phyloP scores from a whole-genome alignment of 306 rosid genomes.

The Vachellia collinsii region DNA sequence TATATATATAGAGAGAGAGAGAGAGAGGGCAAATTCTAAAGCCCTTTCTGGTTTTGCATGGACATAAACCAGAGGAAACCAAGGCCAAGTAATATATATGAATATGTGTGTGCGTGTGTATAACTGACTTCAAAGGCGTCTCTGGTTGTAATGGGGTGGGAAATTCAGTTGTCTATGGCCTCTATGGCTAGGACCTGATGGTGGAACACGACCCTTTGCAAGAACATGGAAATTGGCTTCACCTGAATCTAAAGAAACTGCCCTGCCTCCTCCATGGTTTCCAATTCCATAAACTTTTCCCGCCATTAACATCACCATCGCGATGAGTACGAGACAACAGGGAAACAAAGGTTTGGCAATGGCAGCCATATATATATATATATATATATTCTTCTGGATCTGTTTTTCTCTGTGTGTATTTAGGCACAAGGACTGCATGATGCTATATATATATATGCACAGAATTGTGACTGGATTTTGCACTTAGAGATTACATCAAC shows the following conservation, averaged over 20 bases:
- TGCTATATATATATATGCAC: neutral
- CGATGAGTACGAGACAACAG: neutral
- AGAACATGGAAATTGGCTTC: neutral
- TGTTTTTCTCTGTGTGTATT: neutral
- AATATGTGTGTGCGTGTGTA: neutral
- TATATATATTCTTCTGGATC: neutral
- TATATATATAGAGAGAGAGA: neutral
- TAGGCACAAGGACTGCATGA: neutral
- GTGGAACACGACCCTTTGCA: conserved; percentile 31
- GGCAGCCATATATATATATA: neutral
- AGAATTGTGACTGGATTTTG: neutral
- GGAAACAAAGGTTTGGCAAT: neutral
- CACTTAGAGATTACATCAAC: conserved; percentile 33
- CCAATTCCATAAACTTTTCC: neutral
- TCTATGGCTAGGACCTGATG: conserved; percentile 51
- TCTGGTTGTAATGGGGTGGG: conserved; percentile 26
- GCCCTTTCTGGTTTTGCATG: neutral
- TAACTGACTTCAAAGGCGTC: neutral
- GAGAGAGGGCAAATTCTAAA: neutral
- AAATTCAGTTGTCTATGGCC: neutral
- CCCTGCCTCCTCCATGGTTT: neutral
- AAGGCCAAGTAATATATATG: neutral
- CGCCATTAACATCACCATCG: neutral
- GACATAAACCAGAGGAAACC: neutral
- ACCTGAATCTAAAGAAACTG: neutral